phyloP scores from a whole-genome alignment of 306 rosid species.

The Prunus mira region DNA sequence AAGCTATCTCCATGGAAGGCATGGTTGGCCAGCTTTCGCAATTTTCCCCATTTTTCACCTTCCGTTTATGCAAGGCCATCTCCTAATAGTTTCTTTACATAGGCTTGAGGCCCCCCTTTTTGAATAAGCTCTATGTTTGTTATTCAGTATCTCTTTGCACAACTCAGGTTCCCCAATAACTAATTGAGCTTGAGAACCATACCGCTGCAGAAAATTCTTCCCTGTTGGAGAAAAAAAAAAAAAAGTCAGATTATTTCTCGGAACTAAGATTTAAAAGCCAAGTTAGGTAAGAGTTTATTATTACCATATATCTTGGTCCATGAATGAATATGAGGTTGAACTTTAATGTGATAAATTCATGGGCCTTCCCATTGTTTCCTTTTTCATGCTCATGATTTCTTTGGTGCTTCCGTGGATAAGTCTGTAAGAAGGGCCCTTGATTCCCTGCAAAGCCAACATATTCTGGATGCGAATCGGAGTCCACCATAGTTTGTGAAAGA shows the following conservation, averaged over 20 bases:
- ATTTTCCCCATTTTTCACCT: slow-evolving; percentile 28
- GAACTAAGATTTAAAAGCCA: too few species aligned
- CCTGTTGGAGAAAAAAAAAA: slow-evolving; percentile 1
- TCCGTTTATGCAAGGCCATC: slow-evolving; percentile 25
- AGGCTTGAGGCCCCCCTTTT: background rate
- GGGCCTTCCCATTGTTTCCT: too few species aligned
- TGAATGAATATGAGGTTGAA: too few species aligned
- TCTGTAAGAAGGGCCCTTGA: too few species aligned
- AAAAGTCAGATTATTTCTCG: too few species aligned
- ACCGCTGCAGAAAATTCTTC: slow-evolving; percentile 30
- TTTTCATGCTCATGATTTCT: too few species aligned
- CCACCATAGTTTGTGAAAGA: slow-evolving; percentile 18
- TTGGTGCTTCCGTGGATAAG: too few species aligned
- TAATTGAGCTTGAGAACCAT: slow-evolving; percentile 22
- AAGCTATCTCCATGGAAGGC: slow-evolving; percentile 22
- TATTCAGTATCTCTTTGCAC: slow-evolving; percentile 28
- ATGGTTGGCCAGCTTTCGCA: slow-evolving; percentile 18
- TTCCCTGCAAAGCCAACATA: too few species aligned
- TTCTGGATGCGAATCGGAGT: background rate
- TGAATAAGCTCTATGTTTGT: slow-evolving; percentile 12
- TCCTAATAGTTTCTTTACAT: slow-evolving; percentile 20
- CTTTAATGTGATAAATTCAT: too few species aligned
- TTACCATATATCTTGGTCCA: too few species aligned
- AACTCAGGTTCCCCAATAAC: slow-evolving; percentile 28
- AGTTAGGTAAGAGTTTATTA: too few species aligned